Evolutionary conservation across 306 rosid species (phyloP).

Genomic region (Rosa chinensis): DNA sequence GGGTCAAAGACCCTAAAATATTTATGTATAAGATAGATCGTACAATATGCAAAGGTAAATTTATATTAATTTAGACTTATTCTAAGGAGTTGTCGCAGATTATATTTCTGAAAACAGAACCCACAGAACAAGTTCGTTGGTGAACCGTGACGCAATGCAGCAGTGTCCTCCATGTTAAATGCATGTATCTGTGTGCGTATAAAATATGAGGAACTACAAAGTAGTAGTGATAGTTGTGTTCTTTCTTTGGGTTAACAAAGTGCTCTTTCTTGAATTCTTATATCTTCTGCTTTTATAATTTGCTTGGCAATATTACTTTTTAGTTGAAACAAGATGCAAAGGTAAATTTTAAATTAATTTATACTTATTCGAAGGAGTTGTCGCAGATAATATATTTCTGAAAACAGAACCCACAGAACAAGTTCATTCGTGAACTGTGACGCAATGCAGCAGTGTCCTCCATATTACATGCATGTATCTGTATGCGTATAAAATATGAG

Average conservation of each 20-base stretch:
- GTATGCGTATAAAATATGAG: background rate
- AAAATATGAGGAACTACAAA: background rate
- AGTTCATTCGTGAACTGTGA: background rate
- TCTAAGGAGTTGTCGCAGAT: too few species aligned
- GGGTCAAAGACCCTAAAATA: too few species aligned
- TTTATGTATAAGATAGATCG: too few species aligned
- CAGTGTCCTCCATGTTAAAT: background rate
- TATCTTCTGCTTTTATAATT: background rate
- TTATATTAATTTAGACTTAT: too few species aligned
- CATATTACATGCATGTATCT: background rate
- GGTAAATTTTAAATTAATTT: too few species aligned
- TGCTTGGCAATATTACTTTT: background rate
- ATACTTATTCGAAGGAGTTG: too few species aligned
- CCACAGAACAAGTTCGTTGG: background rate
- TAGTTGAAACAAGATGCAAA: background rate
- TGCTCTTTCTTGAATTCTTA: background rate
- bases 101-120: too few species aligned
- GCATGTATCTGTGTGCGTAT: too few species aligned
- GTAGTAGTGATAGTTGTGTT: background rate
- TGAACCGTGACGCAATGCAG: background rate
- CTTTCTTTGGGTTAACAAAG: background rate
- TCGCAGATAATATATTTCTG: too few species aligned
- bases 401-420: background rate
- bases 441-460: background rate
- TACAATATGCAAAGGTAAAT: too few species aligned